Base-by-base conservation (phyloP, 768 basidiomycete species). In the Lactifluus volemus region DNA sequence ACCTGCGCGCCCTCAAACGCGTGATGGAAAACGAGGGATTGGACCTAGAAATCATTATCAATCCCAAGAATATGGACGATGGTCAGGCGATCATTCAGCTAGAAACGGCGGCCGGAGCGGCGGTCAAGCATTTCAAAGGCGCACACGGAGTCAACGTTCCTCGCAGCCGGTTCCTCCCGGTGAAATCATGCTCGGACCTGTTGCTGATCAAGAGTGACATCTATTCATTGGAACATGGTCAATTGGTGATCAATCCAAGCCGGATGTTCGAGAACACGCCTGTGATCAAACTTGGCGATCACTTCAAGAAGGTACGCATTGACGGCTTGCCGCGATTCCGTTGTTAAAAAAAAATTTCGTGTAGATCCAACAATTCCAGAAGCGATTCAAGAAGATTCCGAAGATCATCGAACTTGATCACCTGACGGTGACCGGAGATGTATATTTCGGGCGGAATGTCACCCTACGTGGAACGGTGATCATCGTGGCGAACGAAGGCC, bases 1-100 rank as follows among this genome's bases (percentile, higher is more conserved):
- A 82, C 67, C 72, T 83, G 51, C 70, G 49, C 11, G 84, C 88
- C 53, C 77, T 92, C 71, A 92, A 88, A 79, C 81, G 83, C 49
- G 77, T 88, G 66, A 84, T 92, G 84, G 83, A 82, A 64, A 77
- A 74, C 21, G 84, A 83, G 58, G 77, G 74, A 42, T 74, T 92
- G 77, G 84, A 85, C 65, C 78, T 92, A 60, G 89, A 92, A 67
- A 89, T 92, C 70, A 91, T 92, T 69, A 79, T 84, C 71, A 90
- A 89, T 73, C 79, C 79, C 66, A 86, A 88, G 77, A 74, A 75
- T 60, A 83, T 81, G 49, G 86, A 89, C 59, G 80, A 83, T 52
- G 88, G 89, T 12, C 79, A 82, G 66, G 75, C 85, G 38, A 83
- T 91, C 65, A 77, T 91, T 63, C 86, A 88, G 74, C 84, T 89